Evolutionary conservation across 148 eudicot genomes (phyloP), one percentile per base, ranked within the genome.

Genomic region (Chenopodium berlandieri): DNA sequence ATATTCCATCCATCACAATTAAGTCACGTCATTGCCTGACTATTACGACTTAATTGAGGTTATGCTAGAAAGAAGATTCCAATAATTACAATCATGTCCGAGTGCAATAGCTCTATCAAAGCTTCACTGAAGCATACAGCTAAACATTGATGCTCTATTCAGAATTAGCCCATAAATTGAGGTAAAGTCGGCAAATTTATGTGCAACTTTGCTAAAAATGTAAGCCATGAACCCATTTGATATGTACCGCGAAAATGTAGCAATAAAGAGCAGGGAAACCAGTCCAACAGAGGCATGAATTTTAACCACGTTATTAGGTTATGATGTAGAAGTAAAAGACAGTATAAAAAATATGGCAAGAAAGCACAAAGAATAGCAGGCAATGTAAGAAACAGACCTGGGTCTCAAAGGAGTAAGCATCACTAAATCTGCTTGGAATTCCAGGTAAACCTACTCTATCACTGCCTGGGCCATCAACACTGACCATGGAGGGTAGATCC

Each of bases 401-500:
- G 85, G 25, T 79, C 31, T 73, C 85, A 65, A 79, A 23, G 31
- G 75, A 65, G 71, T 62, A 58, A 37, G 48, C 34, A 78, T 76
- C 69, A 76, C 22, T 77, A 2, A 56, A 34, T 79, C 74, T 62
- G 82, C 86, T 75, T 60, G 89, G 73, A 70, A 64, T 80, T 68
- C 69, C 89, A 63, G 54, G 80, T 14, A 86, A 62, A 76, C 80
- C 80, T 73, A 82, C 31, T 65, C 67, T 75, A 6, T 46, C 84
- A 74, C 84, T 72, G 17, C 47, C 34, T 78, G 82, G 82, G 40
- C 72, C 82, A 69, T 80, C 69, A 75, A 64, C 75, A 40, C 84
- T 86, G 47, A 81, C 82, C 13, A 72, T 78, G 63, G 85, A 83
- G 54, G 91, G 86, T 82, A 89, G 90, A 80, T 94, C 98, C 87